Base-by-base conservation (phyloP, 345 rosid genomes). In the Heritiera fomes region DNA sequence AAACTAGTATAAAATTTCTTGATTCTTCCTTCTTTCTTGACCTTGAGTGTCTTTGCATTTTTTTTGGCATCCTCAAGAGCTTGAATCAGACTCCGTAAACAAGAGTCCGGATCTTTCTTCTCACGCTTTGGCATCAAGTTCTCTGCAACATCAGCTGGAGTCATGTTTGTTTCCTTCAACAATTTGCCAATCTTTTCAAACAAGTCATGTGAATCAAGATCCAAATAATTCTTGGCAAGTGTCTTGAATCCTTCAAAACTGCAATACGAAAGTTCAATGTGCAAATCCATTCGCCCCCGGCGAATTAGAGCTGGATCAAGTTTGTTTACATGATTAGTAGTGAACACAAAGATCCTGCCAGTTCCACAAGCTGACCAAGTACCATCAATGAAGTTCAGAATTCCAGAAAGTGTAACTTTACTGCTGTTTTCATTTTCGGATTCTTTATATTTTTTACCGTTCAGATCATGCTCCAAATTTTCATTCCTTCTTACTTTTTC, bases 281-380 rank as follows among this genome's bases (percentile, higher is more conserved):
- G 88, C 83, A 81, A 80, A 53, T 84, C 89, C 88, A 88, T 86
- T 49, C 87, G 76, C 34, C 90, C 89, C 70, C 84, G 77, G 61
- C 91, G 81, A 12, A 86, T 88, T 3, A 88, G 58, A 41, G 89
- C 90, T 0, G 85, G 87, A 75, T 88, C 91, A 28, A 88, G 83
- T 58, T 84, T 84, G 0, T 41, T 76, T 14, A 86, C 65, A 60
- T 84, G 82, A 64, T 86, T 86, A 0, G 91, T 86, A 0, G 86
- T 88, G 59, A 88, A 86, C 15, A 85, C 77, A 45, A 85, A 30
- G 13, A 84, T 72, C 75, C 89, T 83, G 68, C 85, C 89, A 50
- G 80, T 85, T 43, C 84, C 88, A 59, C 84, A 85, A 53, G 91
- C 85, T 69, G 91, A 88, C 87, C 89, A 86, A 2, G 85, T 34